phyloP scores from a whole-genome alignment of 352 stramenopile species.

The Phytophthora ohioensis region DNA sequence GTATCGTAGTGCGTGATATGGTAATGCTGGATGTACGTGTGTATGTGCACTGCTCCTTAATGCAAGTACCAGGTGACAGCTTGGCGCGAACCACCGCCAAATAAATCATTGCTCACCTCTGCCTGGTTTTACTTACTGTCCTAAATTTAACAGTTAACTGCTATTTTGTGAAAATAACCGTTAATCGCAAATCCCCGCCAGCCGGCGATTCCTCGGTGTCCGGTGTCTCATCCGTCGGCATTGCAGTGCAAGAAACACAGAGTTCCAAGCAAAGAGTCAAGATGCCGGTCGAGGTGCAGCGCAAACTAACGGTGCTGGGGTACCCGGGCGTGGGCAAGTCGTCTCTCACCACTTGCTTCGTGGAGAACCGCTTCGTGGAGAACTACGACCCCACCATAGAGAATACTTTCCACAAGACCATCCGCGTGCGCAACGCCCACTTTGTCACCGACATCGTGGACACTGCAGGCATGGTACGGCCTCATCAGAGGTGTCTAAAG shows the following conservation, averaged over 20 bases:
- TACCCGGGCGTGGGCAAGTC: constrained; percentile 96
- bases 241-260: constrained; percentile 28
- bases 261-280: constrained; percentile 16
- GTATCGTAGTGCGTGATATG: not conserved
- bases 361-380: constrained; percentile 92
- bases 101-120: constrained; percentile 1
- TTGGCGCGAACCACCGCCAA: not conserved
- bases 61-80: constrained; percentile 6
- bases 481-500: not conserved
- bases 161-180: too few relatives aligned
- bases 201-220: constrained; percentile 11
- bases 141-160: too few relatives aligned
- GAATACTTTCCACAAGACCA: constrained; percentile 97
- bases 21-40: not conserved
- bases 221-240: constrained; percentile 25
- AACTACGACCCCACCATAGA: constrained; percentile 98
- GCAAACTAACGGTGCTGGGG: constrained; percentile 96
- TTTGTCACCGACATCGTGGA: constrained; percentile 98
- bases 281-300: constrained; percentile 94
- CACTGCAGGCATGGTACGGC: constrained; percentile 93
- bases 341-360: constrained; percentile 95
- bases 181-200: constrained; percentile 7
- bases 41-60: not conserved
- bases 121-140: not conserved
- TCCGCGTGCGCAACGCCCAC: constrained; percentile 96